Base-by-base conservation (phyloP, 2,329 filamentous ascomycete genomes). In the Boeremia exigua region DNA sequence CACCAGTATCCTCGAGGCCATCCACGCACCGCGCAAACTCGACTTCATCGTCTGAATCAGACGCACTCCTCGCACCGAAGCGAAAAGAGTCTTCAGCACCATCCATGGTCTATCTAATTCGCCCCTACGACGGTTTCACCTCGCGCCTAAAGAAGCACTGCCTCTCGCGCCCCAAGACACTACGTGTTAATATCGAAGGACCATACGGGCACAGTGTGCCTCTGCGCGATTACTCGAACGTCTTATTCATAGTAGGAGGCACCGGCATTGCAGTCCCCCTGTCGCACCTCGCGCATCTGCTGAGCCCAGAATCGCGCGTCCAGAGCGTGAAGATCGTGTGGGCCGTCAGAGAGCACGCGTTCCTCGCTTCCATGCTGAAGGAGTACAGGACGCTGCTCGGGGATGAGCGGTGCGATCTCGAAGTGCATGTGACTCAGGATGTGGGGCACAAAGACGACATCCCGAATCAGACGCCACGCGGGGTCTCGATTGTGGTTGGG, bases 41-140 rank as follows among this genome's bases (percentile, higher is more conserved):
- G n/a, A 23, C 43, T 10, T 54, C 58, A 1, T 71, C 69, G 2
- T 64, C 54, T 11, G 66, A 70, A 52, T 70, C 64, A 3, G 67
- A 78, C 4, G 74, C 71, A 1, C 56, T 73, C 1, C 63, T 74
- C 6, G 17, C 57, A 4, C 40, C 46, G 6, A 48, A 46, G 10
- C 25, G 12, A 11, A 32, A 39, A 2, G 15, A 46, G 11, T 25
- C 55, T 8, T 38, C 40, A 28, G n/a, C 19, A 15, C 58, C 61
- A 7, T 66, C 59, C 6, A 66, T 83, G 6, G 72, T 77, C 4
- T 82, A 83, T 61, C 78, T 80, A 62, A 76, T 84, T 45, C 78
- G 81, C 2, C 82, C 81, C 0, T 82, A 80, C 61, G 71, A 79
- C 45, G 81, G 82, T 44, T 82, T 81, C 74, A 84, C 82, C 2